phyloP scores from a whole-genome alignment of 2,329 filamentous ascomycete genomes.

The Verticillium isaacii region DNA sequence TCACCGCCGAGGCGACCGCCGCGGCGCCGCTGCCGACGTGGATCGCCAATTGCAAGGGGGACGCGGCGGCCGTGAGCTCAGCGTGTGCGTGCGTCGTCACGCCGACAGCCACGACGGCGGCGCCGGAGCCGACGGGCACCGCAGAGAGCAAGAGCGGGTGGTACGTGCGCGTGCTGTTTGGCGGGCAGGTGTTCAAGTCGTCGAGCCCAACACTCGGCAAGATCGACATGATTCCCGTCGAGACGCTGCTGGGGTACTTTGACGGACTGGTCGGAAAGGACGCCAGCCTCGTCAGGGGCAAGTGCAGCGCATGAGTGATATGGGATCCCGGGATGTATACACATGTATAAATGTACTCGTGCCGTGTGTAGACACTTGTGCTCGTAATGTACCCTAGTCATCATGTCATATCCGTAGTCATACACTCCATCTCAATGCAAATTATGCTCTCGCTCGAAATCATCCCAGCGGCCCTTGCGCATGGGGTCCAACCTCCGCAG shows the following conservation, averaged over 20 bases:
- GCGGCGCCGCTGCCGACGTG: conserved; percentile 15
- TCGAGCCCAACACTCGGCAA: conserved; percentile 63
- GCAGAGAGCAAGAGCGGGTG: conserved; percentile 20
- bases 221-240: conserved; percentile 67
- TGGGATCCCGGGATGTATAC: neutral
- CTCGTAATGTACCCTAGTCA: neutral
- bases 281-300: conserved; percentile 36
- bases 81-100: conserved; percentile 22
- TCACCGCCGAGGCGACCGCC: conserved; percentile 10
- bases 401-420: neutral
- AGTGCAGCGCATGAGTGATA: conserved; percentile 15
- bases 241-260: conserved; percentile 63
- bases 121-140: conserved; percentile 5
- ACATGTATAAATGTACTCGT: neutral
- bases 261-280: conserved; percentile 61
- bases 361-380: neutral
- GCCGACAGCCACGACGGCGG: conserved; percentile 6
- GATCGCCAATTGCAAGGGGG: conserved; percentile 19
- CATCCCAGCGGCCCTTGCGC: conserved; percentile 69
- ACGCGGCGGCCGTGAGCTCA: conserved; percentile 15
- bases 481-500: conserved; percentile 69
- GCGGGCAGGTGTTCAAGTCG: conserved; percentile 61
- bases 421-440: neutral
- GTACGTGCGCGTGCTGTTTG: conserved; percentile 66
- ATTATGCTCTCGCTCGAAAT: conserved; percentile 45